These are phyloP conservation scores for Tulasnella sp. DNA, from an alignment of 768 basidiomycete genomes.

Conservation along the genomic window DNA sequence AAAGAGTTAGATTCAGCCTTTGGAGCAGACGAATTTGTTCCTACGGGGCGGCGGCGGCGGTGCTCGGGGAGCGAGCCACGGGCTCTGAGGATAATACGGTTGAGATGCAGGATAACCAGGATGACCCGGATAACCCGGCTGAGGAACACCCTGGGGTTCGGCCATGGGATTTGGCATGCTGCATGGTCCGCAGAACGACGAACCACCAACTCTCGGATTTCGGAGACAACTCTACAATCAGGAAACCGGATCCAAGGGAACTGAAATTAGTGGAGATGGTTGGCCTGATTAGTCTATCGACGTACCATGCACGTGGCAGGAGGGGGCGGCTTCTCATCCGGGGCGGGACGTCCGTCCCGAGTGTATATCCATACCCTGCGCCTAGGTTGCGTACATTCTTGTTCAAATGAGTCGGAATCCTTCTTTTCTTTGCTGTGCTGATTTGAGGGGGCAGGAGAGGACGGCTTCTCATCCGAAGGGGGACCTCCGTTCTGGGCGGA, in stretches of 20 bases:
- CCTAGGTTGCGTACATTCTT: no score
- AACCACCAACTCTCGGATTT: background rate
- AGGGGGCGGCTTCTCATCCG: no score
- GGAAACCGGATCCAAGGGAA: background rate
- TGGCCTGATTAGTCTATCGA: background rate
- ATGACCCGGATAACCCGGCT: background rate
- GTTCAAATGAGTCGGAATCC: no score
- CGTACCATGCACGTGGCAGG: background rate
- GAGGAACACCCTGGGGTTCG: background rate
- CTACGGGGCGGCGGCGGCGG: background rate
- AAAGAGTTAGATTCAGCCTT: background rate
- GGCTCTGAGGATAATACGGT: background rate
- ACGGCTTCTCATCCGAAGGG: background rate
- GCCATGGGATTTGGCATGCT: slow-evolving; percentile 4
- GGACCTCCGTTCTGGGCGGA: no score
- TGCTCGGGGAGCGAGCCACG: background rate
- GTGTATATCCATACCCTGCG: no score
- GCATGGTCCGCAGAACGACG: slow-evolving; percentile 4
- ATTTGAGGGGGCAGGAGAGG: background rate
- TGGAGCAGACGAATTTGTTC: background rate
- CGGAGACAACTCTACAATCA: background rate
- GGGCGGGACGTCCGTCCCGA: no score
- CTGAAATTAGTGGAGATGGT: background rate
- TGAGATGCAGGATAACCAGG: no score
- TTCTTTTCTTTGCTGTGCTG: no score